These are phyloP conservation scores for Mortierella sp. DNA, from an alignment of 371 early-diverging fungal genomes.

Conservation along the genomic window DNA sequence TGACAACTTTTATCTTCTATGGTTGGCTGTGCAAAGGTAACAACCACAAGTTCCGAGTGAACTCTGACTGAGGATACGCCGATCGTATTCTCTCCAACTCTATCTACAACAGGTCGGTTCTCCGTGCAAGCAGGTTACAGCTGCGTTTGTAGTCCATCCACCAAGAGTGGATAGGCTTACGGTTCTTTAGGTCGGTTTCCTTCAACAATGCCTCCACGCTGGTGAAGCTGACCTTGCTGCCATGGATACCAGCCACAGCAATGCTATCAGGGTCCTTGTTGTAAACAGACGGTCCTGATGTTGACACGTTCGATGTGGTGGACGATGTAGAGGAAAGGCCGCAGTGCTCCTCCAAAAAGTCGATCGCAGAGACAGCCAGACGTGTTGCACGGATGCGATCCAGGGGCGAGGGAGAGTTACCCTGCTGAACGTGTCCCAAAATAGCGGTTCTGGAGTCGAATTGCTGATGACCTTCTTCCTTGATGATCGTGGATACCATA, in stretches of 20 bases:
- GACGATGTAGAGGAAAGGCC: constrained; percentile 43
- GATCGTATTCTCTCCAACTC: too few species aligned
- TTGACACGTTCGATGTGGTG: constrained; percentile 41
- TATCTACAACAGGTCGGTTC: constrained; percentile 33
- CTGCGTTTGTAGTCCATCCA: constrained; percentile 74
- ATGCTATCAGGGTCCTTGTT: constrained; percentile 70
- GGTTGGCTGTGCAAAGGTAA: too few species aligned
- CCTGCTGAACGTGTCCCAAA: constrained; percentile 98
- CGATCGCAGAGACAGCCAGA: constrained; percentile 79
- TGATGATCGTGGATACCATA: constrained; percentile 86
- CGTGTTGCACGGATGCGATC: constrained; percentile 95
- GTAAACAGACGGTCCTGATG: constrained; percentile 67
- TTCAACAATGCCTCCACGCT: constrained; percentile 74
- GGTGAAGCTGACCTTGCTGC: constrained; percentile 77
- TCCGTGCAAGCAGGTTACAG: constrained; percentile 37
- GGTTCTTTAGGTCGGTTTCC: constrained; percentile 82
- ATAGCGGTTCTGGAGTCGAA: constrained; percentile 95
- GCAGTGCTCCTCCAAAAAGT: constrained; percentile 63
- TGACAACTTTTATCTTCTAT: too few species aligned
- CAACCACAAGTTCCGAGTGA: too few species aligned
- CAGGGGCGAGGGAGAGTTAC: constrained; percentile 94
- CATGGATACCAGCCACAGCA: constrained; percentile 86
- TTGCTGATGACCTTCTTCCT: constrained; percentile 92
- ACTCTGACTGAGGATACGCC: too few species aligned
- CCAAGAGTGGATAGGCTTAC: constrained; percentile 79